These are phyloP conservation scores for Aspergillus uvarum DNA, from an alignment of 2,329 filamentous ascomycete genomes.

Conservation along the genomic window DNA sequence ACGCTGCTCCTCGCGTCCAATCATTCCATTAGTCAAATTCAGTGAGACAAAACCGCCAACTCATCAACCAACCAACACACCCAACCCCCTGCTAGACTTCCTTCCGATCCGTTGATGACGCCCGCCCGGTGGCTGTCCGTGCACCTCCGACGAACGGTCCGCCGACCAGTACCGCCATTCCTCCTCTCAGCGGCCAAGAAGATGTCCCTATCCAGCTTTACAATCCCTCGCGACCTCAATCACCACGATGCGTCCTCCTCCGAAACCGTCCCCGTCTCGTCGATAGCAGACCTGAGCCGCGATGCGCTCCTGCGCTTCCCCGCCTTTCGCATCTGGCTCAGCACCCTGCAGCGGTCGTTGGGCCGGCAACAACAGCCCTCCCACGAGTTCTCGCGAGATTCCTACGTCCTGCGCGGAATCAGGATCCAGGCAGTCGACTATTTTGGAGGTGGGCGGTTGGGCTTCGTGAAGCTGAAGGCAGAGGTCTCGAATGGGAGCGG, in stretches of 20 bases:
- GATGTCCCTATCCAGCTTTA: slow-evolving; percentile 45
- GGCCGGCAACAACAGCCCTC: slow-evolving; percentile 44
- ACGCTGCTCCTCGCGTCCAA: background rate
- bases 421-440: slow-evolving; percentile 56
- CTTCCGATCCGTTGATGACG: background rate
- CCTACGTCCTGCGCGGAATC: slow-evolving; percentile 54
- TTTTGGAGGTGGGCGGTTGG: slow-evolving; percentile 51
- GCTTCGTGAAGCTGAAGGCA: slow-evolving; percentile 58
- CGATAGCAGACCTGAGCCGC: slow-evolving; percentile 44
- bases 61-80: background rate
- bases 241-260: slow-evolving; percentile 12
- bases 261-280: slow-evolving; percentile 41
- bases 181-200: slow-evolving; percentile 1
- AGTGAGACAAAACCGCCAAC: background rate
- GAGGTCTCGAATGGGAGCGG: slow-evolving; percentile 53
- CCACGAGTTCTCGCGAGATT: slow-evolving; percentile 53
- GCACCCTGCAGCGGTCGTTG: slow-evolving; percentile 51
- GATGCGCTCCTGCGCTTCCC: slow-evolving; percentile 51
- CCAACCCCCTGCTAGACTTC: background rate
- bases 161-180: background rate
- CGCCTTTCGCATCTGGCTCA: slow-evolving; percentile 57
- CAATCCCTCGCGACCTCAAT: slow-evolving; percentile 26
- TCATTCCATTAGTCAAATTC: background rate
- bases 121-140: slow-evolving; percentile 14
- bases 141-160: slow-evolving; percentile 6